These are phyloP conservation scores for Fusarium armeniacum DNA, from an alignment of 2,329 filamentous ascomycete genomes.

Conservation along the genomic window DNA sequence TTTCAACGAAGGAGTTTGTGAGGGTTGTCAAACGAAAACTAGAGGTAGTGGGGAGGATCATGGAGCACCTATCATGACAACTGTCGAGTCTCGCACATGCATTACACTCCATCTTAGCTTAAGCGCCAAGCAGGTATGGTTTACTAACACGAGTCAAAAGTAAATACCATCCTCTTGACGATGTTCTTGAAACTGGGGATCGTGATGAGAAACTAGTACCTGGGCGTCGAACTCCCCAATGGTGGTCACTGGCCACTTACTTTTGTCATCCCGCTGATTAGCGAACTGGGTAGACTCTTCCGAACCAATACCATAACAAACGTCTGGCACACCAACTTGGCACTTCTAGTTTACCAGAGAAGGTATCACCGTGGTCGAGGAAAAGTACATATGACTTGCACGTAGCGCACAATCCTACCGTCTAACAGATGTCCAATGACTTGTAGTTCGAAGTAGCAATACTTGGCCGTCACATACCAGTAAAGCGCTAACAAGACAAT, in stretches of 20 bases:
- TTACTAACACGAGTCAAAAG: neutral
- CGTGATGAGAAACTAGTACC: conserved; percentile 7
- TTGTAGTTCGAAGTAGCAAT: conserved; percentile 5
- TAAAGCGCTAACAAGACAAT: conserved; percentile 9
- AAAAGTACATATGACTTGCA: conserved; percentile 10
- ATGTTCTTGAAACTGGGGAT: neutral
- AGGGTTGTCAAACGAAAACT: neutral
- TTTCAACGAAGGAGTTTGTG: neutral
- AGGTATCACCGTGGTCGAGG: neutral
- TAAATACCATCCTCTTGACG: conserved; percentile 8
- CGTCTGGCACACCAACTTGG: neutral
- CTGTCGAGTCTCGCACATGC: neutral
- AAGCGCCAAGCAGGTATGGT: neutral
- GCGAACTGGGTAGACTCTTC: conserved; percentile 15
- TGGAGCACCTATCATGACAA: neutral
- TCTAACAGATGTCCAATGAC: conserved; percentile 2
- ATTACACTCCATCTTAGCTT: neutral
- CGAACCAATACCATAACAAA: conserved; percentile 4
- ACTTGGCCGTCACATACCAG: conserved; percentile 3
- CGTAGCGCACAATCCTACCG: neutral
- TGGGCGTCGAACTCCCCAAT: conserved; percentile 22
- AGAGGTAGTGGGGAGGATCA: neutral
- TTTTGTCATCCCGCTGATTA: conserved; percentile 29
- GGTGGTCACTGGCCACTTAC: neutral
- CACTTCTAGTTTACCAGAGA: neutral